Percentiles rank a stretch among this genome's conserved stretches.
Conservation (phyloP, 352 stramenopile species). For the Phytophthora aleatoria region DNA sequence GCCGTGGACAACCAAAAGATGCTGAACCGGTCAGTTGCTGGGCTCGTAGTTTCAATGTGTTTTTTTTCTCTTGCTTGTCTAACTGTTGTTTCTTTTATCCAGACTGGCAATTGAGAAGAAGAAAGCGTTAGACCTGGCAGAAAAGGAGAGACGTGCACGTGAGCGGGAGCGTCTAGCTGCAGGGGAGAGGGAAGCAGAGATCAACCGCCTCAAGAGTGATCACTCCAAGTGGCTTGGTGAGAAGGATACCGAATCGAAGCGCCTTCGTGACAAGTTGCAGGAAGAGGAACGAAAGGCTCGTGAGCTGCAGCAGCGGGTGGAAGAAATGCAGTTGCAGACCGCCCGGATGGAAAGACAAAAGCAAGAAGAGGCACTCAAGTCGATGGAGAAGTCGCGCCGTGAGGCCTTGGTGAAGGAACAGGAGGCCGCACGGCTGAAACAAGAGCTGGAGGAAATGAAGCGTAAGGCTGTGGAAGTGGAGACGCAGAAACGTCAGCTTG, state of each 20-base stretch:
- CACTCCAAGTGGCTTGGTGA: conserved; percentile 70
- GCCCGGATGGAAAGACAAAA: conserved; percentile 52
- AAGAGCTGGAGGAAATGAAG: conserved; percentile 66
- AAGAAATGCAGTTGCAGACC: conserved; percentile 55
- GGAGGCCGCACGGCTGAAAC: conserved; percentile 48
- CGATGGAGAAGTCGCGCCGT: conserved; percentile 37
- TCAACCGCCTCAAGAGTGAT: conserved; percentile 65
- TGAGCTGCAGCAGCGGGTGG: conserved; percentile 58
- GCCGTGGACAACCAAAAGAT: conserved; percentile 77
- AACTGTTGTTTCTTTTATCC: conserved; percentile 12
- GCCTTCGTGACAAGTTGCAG: conserved; percentile 61
- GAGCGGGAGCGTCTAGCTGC: conserved; percentile 58
- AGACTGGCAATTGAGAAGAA: conserved; percentile 75
- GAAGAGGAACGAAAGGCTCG: conserved; percentile 62
- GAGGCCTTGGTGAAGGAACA: conserved; percentile 47
- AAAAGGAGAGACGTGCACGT: conserved; percentile 64
- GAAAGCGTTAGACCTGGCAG: conserved; percentile 53
- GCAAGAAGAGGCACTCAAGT: conserved; percentile 42
- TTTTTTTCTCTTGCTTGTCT: conserved; percentile 7
- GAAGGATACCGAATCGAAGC: conserved; percentile 71
- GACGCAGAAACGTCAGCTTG: conserved; percentile 47
- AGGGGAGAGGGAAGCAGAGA: conserved; percentile 65
- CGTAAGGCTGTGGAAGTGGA: conserved; percentile 38
- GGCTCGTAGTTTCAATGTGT: neutral
- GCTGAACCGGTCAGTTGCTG: conserved; percentile 57